Evolutionary conservation across 495 filamentous ascomycete species (phyloP), one percentile per base, ranked within the genome.

Genomic region (Penicillium crystallinum): DNA sequence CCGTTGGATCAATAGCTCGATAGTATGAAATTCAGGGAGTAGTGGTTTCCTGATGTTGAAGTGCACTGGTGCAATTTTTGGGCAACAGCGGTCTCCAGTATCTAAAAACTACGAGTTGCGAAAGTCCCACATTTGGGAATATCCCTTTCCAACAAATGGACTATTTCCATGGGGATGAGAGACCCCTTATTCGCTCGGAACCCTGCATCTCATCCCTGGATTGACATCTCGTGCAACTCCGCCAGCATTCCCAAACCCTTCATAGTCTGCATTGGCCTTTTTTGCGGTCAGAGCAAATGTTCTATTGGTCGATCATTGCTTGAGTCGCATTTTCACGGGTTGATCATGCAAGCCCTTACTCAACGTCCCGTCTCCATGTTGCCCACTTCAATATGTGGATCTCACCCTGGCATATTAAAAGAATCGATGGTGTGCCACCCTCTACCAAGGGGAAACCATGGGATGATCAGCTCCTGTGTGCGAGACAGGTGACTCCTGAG

Each of bases 171-270:
- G n/a, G 19, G 43, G 29, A 52, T 50, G 49, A 25, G 53, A 50
- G 48, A 44, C 36, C 5, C 34, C 22, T 10, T 43, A 33, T 53
- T 51, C 36, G 23, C 36, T 39, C 5, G 38, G 10, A 15, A 23
- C 3, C n/a, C 23, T 56, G 53, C 38, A 38, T 54, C 49, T 50
- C 50, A 64, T 53, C 62, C 62, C 62, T 64, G 22, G 62, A 56
- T 64, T 41, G 33, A 35, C 27, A 23, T 23, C 46, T 53, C 47
- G 53, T 54, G 48, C 53, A 38, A 33, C 44, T 6, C 29, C 23
- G 9, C 12, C 33, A 52, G 41, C 62, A 64, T 64, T 62, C 62
- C 47, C 21, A 23, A 18, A 38, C 52, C 44, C 34, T 18, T 21
- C 5, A 6, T 25, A 29, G 52, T 14, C n/a, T n/a, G 48, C 47